Evolutionary conservation across 192 early-diverging fungal species (phyloP), one percentile per base, ranked within the genome.

Genomic region (Coemansia sp.): DNA sequence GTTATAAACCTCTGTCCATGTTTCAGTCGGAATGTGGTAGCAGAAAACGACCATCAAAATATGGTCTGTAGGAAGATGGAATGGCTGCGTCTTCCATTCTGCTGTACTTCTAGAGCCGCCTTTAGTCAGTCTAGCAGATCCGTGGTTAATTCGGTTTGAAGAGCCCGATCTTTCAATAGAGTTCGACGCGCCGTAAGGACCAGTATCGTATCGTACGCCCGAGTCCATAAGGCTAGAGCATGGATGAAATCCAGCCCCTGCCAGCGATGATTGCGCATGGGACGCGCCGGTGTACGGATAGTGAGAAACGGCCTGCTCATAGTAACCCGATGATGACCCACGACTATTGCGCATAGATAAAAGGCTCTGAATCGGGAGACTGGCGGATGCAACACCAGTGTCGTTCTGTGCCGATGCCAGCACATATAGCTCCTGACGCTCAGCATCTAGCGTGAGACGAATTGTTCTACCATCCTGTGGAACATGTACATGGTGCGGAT

Each of bases 391-490:
- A 15, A 63, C 13, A 49, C 57, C 54, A 10, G 24, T 34, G 39
- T 77, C 73, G 67, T 48, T 65, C 57, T 77, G 73, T 4, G 59
- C 67, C 2, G 73, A 61, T 4, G 64, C 67, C 15, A 98, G 75
- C 25, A 96, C 88, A 68, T 91, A 93, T 18, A 98, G 79, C 72
- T 98, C 95, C 13, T 91, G 84, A 23, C 84, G 73, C 23, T 84
- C 80, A 0, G 70, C 39, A 67, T 95, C 92, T 11, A 95, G 86
- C 19, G 93, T 92, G 14, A 91, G 89, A 5, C 91, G 56, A 40
- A 77, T 63, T 0, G 73, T 70, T 38, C 73, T 67, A n/a, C 73
- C 73, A 39, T 77, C 73, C 21, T 77, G 73, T 23, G 67, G 51
- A 34, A 77, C 46, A 38, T 77, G 73, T 8, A 61, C 57, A 22